Base-by-base conservation (phyloP, 306 rosid species). In the Medicago lupulina region DNA sequence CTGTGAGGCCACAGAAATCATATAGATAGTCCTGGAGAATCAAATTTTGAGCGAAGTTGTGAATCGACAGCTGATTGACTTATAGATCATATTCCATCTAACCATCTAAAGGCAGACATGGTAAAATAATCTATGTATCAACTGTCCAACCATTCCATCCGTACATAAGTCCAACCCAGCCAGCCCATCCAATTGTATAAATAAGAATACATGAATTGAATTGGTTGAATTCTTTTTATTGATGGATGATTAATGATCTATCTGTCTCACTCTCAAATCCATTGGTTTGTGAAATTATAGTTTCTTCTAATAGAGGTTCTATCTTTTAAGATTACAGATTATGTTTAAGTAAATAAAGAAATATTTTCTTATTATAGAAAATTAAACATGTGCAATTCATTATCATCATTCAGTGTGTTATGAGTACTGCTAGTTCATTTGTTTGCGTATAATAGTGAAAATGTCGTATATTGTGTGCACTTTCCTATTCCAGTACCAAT, bases 401-500 rank as follows among this genome's bases (percentile, higher is more conserved):
- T 78, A 46, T 64, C 67, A 19, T 73, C 67, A 31, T 73, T 40
- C 57, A 41, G 36, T 57, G 31, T 50, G 58, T 67, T 71, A 54
- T 70, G 13, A 31, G 60, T 28, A 64, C 16, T 47, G 40, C 9
- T 59, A 41, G 71, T 66, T 41, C 68, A 47, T 79, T 58, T 67
- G n/a, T 44, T 61, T 80, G 61, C 49, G 23, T 60, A 74, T 54
- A 70, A 57, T 49, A 47, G 68, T 61, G 16, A 49, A 69, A 31
- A 34, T 12, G 34, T 34, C 38, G 58, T 59, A 31, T 10, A 2
- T 6, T 59, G 3, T 79, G 15, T 51, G 21, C 73, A 57, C 18
- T 71, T 72, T 77, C 58, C 57, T 77, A 78, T 80, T 86, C 77
- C 88, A 95, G 98, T 88, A 62, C 98, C 98, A 57, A 95, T 95